Conservation (phyloP, 1,284 basidiomycete species). For the Fomitopsis schrenkii region DNA sequence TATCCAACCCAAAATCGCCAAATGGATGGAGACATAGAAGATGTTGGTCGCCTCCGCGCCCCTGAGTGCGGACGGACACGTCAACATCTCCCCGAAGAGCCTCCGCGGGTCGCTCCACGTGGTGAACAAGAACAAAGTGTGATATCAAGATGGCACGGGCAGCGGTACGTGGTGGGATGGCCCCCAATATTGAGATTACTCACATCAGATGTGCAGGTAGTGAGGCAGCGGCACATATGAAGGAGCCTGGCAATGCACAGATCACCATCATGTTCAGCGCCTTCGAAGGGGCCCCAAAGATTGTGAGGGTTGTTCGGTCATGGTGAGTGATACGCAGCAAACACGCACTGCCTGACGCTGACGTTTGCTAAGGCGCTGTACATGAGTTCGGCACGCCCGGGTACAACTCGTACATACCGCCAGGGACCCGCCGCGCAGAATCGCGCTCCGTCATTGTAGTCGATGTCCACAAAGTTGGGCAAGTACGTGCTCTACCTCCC, state of each 20-base stretch:
- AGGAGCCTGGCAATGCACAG: slow-evolving; percentile 45
- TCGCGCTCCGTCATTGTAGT: slow-evolving; percentile 49
- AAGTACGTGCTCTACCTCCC: slow-evolving; percentile 33
- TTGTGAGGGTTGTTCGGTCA: slow-evolving; percentile 49
- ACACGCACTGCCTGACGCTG: too few species aligned
- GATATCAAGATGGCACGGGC: slow-evolving; percentile 55
- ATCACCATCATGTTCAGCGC: slow-evolving; percentile 54
- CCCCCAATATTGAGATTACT: not conserved
- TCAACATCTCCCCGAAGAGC: slow-evolving; percentile 56
- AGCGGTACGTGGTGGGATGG: slow-evolving; percentile 36
- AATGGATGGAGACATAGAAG: slow-evolving; percentile 47
- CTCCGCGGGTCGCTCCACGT: slow-evolving; percentile 45
- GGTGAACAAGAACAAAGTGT: slow-evolving; percentile 40
- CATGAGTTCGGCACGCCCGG: slow-evolving; percentile 52
- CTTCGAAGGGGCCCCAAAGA: slow-evolving; percentile 50
- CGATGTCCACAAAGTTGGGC: slow-evolving; percentile 47
- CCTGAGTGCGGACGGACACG: slow-evolving; percentile 40
- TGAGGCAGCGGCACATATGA: slow-evolving; percentile 53
- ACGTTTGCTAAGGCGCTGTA: slow-evolving; percentile 34
- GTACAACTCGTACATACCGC: slow-evolving; percentile 41
- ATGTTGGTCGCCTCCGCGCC: slow-evolving; percentile 57
- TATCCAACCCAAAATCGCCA: slow-evolving; percentile 39
- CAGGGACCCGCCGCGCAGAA: slow-evolving; percentile 41
- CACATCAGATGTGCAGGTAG: slow-evolving; percentile 29
- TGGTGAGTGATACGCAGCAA: slow-evolving; percentile 26